Conservation (phyloP, 768 basidiomycete genomes). For the Lactarius tabidus region DNA sequence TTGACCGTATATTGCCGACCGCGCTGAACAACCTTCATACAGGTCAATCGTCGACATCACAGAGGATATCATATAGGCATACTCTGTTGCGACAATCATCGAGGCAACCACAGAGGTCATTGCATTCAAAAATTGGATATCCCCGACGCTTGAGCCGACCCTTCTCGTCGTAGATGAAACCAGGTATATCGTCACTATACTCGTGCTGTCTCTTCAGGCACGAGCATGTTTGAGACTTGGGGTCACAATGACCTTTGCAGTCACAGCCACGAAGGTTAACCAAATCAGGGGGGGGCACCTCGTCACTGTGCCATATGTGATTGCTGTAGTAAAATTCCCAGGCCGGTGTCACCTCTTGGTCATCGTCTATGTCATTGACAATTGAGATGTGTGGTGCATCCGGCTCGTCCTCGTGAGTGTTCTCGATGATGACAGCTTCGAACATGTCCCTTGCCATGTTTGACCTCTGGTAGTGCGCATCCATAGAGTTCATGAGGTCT, state of each 20-base stretch:
- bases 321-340: conserved; percentile 92
- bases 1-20: conserved; percentile 62
- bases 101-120: conserved; percentile 73
- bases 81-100: conserved; percentile 82
- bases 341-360: conserved; percentile 56
- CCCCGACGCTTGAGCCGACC: conserved; percentile 45
- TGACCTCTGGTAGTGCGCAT: conserved; percentile 38
- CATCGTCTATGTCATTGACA: conserved; percentile 58
- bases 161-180: conserved; percentile 67
- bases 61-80: conserved; percentile 27
- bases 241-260: conserved; percentile 73
- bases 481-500: conserved; percentile 59
- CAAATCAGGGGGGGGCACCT: conserved; percentile 62
- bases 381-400: conserved; percentile 65
- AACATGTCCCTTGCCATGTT: conserved; percentile 52
- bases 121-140: conserved; percentile 83
- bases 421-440: conserved; percentile 59
- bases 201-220: conserved; percentile 58
- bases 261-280: conserved; percentile 59
- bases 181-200: conserved; percentile 40
- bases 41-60: neutral
- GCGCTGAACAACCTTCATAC: conserved; percentile 70
- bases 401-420: conserved; percentile 63
- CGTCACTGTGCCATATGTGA: conserved; percentile 66
- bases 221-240: conserved; percentile 65